Base-by-base conservation (phyloP, 164 flowering plant species). In the Kingdonia uniflora region DNA sequence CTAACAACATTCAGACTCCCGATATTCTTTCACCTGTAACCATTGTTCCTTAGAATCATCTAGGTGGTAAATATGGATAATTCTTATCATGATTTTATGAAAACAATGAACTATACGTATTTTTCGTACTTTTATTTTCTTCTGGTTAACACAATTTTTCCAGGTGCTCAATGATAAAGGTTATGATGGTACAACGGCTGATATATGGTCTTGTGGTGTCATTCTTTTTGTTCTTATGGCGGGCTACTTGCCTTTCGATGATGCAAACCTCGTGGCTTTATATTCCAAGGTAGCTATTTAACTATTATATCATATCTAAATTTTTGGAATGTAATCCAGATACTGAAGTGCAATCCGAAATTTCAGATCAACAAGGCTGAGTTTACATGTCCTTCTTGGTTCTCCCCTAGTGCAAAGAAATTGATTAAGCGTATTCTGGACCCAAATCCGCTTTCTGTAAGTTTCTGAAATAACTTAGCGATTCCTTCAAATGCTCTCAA, bases 161-260 rank as follows among this genome's bases (percentile, higher is more conserved):
- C 69, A 91, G 98, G 95, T 92, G 47, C 79, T 92, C 37, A 75
- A 67, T 26, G 78, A 78, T 63, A 78, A 79, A 71, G 96, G 96
- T 42, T 92, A 92, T 70, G 78, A 85, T 72, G 99, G 99, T 54
- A 68, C 88, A 51, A 19, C 96, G 38, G 67, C 96, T 43, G 99
- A 92, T 70, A 41, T 92, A 42, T 92, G 99, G 99, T 92, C 98
- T 22, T 92, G 96, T 64, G 96, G 96, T 19, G 94, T 92, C 49
- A 92, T 92, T 62, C 84, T 92, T 20, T 92, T 77, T 76, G 99
- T 92, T 55, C 82, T 92, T 26, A 75, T 87, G 86, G 97, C 97
- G 55, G 95, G 95, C 11, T 84, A 72, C 75, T 77, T 90, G 71
- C 98, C 96, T 55, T 92, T 92, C 71, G 98, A 92, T 71, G 96